Base-by-base conservation (phyloP, 805 yeast genomes). In the Saccharomycopsis olivae region DNA sequence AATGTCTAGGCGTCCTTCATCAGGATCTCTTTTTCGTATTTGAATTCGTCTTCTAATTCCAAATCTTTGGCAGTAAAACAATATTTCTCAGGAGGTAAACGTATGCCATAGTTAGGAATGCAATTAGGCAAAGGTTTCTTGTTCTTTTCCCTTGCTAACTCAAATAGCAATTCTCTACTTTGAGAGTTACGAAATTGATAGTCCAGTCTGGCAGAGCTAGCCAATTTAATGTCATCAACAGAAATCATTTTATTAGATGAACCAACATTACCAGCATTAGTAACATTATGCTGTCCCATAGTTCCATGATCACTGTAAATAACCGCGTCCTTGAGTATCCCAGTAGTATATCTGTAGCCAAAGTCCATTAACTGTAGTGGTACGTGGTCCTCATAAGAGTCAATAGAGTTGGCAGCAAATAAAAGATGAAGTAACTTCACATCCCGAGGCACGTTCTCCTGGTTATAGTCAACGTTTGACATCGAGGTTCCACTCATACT, bases 31-130 rank as follows among this genome's bases (percentile, higher is more conserved):
- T 36, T 32, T 29, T 43, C 48, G 17, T 45, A 45, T 34, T 42
- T 45, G 33, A 53, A 57, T 45, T 71, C 76, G 41, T 72, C 78
- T 28, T 71, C 75, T 31, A 73, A 50, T 40, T 73, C 78, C 79
- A 88, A 83, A 47, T 83, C 87, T 47, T 69, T 71, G 1, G 84
- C 92, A 0, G 95, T 87, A 39, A 88, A 64, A 61, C 97, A 88
- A 62, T 86, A 88, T 71, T 88, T 92, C 64, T 92, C 99, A 3
- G 98, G 97, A 2, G 99, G 99, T 37, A 94, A 66, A 48, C 96
- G 73, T 29, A 92, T 70, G 9, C 98, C 97, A 79, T 86, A 87
- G 37, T 79, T 73, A 11, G 92, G 88, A 58, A 88, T 78, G 11
- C 92, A 88, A 4, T 92, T 83, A 4, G 99, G 99, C 38, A 92